phyloP scores from a whole-genome alignment of 306 rosid species.

The Hippophae tibetana region DNA sequence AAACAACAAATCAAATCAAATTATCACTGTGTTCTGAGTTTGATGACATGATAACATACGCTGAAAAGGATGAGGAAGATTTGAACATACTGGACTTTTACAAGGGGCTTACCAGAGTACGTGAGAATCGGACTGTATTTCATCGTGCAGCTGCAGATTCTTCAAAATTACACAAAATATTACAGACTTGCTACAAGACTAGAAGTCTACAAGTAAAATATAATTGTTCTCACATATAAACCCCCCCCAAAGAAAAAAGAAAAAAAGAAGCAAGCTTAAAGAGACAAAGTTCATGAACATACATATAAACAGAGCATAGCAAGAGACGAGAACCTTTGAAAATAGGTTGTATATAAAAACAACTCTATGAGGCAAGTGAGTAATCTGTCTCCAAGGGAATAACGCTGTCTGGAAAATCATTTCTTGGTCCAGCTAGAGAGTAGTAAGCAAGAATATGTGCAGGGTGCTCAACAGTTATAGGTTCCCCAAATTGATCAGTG shows the following conservation, averaged over 20 bases:
- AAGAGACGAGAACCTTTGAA: not conserved
- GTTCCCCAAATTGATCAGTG: slow-evolving; percentile 15
- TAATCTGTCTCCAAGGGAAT: slow-evolving; percentile 45
- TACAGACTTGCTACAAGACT: slow-evolving; percentile 57
- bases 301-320: slow-evolving; percentile 31
- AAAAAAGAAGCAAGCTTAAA: not conserved
- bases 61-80: too few relatives aligned
- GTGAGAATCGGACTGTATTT: not conserved
- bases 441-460: slow-evolving; percentile 93
- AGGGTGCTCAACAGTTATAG: slow-evolving; percentile 41
- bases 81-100: too few relatives aligned
- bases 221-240: slow-evolving; percentile 19
- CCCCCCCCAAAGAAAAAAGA: slow-evolving; percentile 10
- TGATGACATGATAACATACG: too few relatives aligned
- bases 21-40: too few relatives aligned
- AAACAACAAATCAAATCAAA: too few relatives aligned
- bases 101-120: too few relatives aligned
- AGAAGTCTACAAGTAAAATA: slow-evolving; percentile 20
- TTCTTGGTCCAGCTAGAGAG: slow-evolving; percentile 93
- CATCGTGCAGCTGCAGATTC: slow-evolving; percentile 26
- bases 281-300: slow-evolving; percentile 9
- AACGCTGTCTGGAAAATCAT: slow-evolving; percentile 69
- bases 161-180: slow-evolving; percentile 38
- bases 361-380: slow-evolving; percentile 29
- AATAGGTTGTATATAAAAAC: slow-evolving; percentile 27